These are phyloP conservation scores for Russula dissimulans DNA, from an alignment of 768 basidiomycete genomes.

Conservation along the genomic window DNA sequence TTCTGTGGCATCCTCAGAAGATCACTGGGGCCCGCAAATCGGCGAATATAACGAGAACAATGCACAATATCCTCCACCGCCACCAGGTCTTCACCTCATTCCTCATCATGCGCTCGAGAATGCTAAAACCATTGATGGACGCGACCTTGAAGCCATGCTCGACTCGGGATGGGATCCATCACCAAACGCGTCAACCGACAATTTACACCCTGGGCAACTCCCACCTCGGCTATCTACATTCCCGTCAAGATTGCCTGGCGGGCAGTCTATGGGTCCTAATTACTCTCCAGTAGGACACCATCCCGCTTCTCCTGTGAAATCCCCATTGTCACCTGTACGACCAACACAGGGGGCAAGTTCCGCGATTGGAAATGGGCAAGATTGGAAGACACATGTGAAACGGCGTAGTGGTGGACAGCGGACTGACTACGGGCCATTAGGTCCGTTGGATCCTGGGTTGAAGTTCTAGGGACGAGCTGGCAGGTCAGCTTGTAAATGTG, in stretches of 20 bases:
- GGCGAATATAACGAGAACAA: constrained; percentile 90
- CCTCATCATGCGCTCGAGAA: constrained; percentile 32
- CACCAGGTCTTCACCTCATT: constrained; percentile 49
- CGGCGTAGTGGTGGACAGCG: constrained; percentile 31
- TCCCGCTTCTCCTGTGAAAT: constrained; percentile 16
- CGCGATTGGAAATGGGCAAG: constrained; percentile 23
- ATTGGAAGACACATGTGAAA: constrained; percentile 34
- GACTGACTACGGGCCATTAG: constrained; percentile 41
- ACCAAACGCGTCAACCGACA: constrained; percentile 32
- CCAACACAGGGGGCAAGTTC: constrained; percentile 30
- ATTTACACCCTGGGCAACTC: constrained; percentile 23
- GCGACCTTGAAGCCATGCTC: constrained; percentile 87
- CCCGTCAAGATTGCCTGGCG: constrained; percentile 55
- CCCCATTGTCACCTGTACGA: constrained; percentile 28
- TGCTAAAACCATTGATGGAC: constrained; percentile 47
- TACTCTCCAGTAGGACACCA: constrained; percentile 11
- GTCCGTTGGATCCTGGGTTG: constrained; percentile 31
- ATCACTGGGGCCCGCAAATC: constrained; percentile 93
- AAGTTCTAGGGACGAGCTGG: constrained; percentile 19
- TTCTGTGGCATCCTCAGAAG: constrained; percentile 80
- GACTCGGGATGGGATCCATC: constrained; percentile 79
- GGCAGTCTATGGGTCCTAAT: constrained; percentile 16
- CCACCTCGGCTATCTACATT: constrained; percentile 28
- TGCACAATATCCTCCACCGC: constrained; percentile 73
- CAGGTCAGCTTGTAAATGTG: constrained; percentile 13